phyloP scores from a whole-genome alignment of 2,329 filamentous ascomycete species.

The Sarocladium oryzae region DNA sequence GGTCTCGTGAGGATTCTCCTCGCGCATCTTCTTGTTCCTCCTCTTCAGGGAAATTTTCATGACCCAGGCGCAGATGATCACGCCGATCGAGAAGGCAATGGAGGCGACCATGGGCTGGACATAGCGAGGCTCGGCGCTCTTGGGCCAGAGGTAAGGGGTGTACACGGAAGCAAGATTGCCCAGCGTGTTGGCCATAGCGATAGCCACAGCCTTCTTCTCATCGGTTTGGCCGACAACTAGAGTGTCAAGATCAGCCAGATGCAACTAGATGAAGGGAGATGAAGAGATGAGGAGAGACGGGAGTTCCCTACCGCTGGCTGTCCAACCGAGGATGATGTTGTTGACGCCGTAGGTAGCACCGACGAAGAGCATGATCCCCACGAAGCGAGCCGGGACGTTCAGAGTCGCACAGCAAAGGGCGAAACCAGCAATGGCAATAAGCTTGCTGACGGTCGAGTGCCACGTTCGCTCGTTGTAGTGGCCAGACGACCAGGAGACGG shows the following conservation, averaged over 20 bases:
- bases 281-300: too few species aligned
- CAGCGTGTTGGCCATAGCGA: conserved; percentile 19
- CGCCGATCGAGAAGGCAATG: conserved; percentile 29
- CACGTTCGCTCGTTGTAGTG: conserved; percentile 35
- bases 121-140: conserved; percentile 11
- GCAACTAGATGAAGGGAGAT: too few species aligned
- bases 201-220: conserved; percentile 32
- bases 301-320: conserved; percentile 19
- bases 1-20: conserved; percentile 15
- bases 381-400: conserved; percentile 21
- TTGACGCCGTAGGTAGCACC: conserved; percentile 30
- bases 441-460: conserved; percentile 34
- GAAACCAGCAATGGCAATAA: conserved; percentile 33
- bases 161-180: conserved; percentile 15
- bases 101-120: conserved; percentile 20
- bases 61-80: conserved; percentile 29
- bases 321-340: conserved; percentile 32
- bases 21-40: conserved; percentile 27
- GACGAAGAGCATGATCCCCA: conserved; percentile 22
- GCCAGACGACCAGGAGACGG: conserved; percentile 26
- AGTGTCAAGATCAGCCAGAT: too few species aligned
- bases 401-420: conserved; percentile 19
- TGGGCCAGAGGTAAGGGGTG: conserved; percentile 16
- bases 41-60: conserved; percentile 26
- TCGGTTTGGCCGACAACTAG: conserved; percentile 28